These are phyloP conservation scores for Cymbomonas tetramitiformis DNA, from an alignment of 139 green algal genomes.

Conservation along the genomic window DNA sequence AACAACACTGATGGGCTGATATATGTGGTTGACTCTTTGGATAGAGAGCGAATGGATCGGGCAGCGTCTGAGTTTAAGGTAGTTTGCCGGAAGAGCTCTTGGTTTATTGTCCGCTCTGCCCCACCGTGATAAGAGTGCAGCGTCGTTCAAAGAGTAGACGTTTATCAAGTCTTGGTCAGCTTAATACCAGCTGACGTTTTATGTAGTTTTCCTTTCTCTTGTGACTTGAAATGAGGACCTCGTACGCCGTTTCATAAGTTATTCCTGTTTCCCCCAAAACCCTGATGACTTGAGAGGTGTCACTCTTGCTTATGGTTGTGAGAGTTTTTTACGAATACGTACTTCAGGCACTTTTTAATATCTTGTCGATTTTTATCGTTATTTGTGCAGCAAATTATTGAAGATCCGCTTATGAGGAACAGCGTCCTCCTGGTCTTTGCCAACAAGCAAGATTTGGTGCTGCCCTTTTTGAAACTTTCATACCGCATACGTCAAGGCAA, in stretches of 20 bases:
- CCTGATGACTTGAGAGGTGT: not conserved
- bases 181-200: too few relatives aligned
- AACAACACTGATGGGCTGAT: constrained; percentile 97
- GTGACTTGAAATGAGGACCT: too few relatives aligned
- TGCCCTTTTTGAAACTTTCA: constrained; percentile 9
- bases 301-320: not conserved
- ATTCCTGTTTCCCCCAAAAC: too few relatives aligned
- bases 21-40: constrained; percentile 91
- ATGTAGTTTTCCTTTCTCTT: too few relatives aligned
- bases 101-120: too few relatives aligned
- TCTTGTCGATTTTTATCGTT: not conserved
- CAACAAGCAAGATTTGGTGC: constrained; percentile 93
- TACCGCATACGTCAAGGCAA: not conserved
- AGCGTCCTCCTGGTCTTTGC: constrained; percentile 91
- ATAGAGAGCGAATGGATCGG: constrained; percentile 68
- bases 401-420: constrained; percentile 82
- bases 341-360: too few relatives aligned
- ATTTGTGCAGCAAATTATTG: constrained; percentile 58
- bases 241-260: too few relatives aligned
- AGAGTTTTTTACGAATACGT: not conserved
- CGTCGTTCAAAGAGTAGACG: too few relatives aligned
- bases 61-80: constrained; percentile 75
- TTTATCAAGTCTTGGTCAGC: too few relatives aligned
- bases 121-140: too few relatives aligned
- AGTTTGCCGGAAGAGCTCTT: too few relatives aligned